A percentile compares a stretch with the other conserved stretches of the same genome.
Conservation (phyloP, 129 eudicot genomes). For the Rutidosis leptorrhynchoides region DNA sequence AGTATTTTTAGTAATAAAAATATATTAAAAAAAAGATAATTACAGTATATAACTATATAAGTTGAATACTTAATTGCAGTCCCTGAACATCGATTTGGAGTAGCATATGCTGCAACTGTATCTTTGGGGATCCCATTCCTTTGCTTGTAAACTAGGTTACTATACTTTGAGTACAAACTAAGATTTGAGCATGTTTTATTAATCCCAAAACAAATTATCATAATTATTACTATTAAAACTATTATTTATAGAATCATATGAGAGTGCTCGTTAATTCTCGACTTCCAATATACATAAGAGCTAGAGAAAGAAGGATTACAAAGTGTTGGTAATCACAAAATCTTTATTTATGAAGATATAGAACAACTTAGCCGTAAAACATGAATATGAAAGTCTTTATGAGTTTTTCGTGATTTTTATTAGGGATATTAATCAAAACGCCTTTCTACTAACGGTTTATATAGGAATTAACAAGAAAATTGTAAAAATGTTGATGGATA, state of each 20-base stretch:
- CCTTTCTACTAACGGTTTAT: too few relatives aligned
- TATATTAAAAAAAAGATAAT: neutral
- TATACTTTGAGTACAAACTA: constrained; percentile 35
- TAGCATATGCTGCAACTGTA: constrained; percentile 24
- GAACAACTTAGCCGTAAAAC: too few relatives aligned
- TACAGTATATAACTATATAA: too few relatives aligned
- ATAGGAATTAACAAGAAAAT: too few relatives aligned
- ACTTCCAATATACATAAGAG: constrained; percentile 32
- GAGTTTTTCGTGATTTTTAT: too few relatives aligned
- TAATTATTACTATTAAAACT: neutral
- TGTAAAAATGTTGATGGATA: too few relatives aligned
- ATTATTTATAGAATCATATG: neutral
- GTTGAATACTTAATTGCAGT: constrained; percentile 14
- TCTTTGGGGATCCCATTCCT: constrained; percentile 41
- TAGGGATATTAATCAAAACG: too few relatives aligned
- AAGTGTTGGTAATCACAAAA: constrained; percentile 14
- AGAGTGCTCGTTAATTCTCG: neutral
- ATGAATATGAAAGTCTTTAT: too few relatives aligned
- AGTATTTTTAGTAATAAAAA: too few relatives aligned
- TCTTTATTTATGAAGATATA: constrained; percentile 7
- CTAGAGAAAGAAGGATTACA: constrained; percentile 28
- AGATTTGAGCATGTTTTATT: constrained; percentile 4
- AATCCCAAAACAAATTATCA: neutral
- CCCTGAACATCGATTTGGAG: constrained; percentile 20
- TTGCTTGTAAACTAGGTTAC: constrained; percentile 37